phyloP scores from a whole-genome alignment of 495 filamentous ascomycete species.

The Daldinia grandis region DNA sequence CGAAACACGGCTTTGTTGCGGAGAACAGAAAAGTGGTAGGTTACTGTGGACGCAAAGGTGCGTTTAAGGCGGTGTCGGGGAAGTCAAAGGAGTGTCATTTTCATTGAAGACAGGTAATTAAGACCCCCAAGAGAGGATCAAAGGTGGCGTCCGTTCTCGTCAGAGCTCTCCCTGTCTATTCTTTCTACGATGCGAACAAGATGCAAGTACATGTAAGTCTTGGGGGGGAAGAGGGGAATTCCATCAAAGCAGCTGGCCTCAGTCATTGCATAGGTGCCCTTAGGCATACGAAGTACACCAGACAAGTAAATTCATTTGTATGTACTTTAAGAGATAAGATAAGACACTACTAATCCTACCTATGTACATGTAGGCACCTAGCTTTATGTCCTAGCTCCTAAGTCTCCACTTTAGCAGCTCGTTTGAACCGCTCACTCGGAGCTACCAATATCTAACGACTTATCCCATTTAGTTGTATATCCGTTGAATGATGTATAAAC shows the following conservation, averaged over 20 bases:
- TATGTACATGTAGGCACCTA: too few relatives aligned
- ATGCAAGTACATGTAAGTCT: constrained; percentile 5
- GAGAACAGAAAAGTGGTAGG: constrained; percentile 10
- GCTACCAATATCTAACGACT: too few relatives aligned
- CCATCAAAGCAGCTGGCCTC: constrained; percentile 29
- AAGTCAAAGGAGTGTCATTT: constrained; percentile 47
- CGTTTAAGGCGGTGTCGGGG: constrained; percentile 28
- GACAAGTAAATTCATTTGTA: neutral
- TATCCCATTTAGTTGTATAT: too few relatives aligned
- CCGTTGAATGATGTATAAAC: too few relatives aligned
- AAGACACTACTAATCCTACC: neutral
- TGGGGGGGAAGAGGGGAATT: constrained; percentile 19
- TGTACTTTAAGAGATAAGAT: constrained; percentile 1
- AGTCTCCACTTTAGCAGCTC: too few relatives aligned
- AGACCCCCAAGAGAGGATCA: constrained; percentile 32
- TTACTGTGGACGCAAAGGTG: constrained; percentile 28
- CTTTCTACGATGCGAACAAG: constrained; percentile 32
- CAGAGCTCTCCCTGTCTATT: constrained; percentile 15
- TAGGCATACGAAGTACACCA: neutral
- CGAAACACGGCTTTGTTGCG: constrained; percentile 42
- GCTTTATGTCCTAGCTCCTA: too few relatives aligned
- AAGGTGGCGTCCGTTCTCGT: constrained; percentile 47
- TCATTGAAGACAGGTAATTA: constrained; percentile 34
- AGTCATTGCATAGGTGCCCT: constrained; percentile 4
- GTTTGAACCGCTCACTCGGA: too few relatives aligned